phyloP scores from a whole-genome alignment of 1,139 yeast genomes.

The Geotrichum fermentans region DNA sequence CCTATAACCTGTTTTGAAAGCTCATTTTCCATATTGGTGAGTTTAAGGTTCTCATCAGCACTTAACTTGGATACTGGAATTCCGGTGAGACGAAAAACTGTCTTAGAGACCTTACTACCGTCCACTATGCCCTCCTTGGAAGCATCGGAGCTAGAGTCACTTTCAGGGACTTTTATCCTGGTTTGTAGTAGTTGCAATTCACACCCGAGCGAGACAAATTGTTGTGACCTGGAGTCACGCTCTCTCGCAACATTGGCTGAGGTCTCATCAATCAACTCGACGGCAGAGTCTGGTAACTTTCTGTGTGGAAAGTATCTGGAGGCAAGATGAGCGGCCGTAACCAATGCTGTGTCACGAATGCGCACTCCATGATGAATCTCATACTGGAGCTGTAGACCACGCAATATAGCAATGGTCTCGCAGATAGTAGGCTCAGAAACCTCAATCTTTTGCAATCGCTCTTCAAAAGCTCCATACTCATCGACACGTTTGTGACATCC shows the following conservation, averaged over 20 bases:
- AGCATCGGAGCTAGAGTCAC: slow-evolving; percentile 87
- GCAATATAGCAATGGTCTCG: slow-evolving; percentile 89
- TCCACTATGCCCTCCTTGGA: slow-evolving; percentile 85
- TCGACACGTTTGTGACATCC: slow-evolving; percentile 89
- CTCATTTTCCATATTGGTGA: slow-evolving; percentile 88
- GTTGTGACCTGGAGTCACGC: slow-evolving; percentile 95
- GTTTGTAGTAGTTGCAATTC: slow-evolving; percentile 85
- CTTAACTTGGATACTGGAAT: slow-evolving; percentile 91
- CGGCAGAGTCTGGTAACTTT: slow-evolving; percentile 96
- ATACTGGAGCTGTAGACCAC: slow-evolving; percentile 93
- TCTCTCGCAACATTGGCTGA: slow-evolving; percentile 98
- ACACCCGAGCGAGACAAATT: slow-evolving; percentile 86
- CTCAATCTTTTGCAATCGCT: slow-evolving; percentile 94
- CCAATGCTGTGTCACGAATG: slow-evolving; percentile 89
- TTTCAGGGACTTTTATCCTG: slow-evolving; percentile 92
- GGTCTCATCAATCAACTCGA: slow-evolving; percentile 91
- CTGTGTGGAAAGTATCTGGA: slow-evolving; percentile 91
- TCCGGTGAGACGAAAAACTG: slow-evolving; percentile 94
- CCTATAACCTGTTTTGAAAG: slow-evolving; percentile 83
- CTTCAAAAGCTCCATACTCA: slow-evolving; percentile 96
- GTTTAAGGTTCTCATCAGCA: slow-evolving; percentile 88
- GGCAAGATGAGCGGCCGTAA: slow-evolving; percentile 91
- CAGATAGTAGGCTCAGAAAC: slow-evolving; percentile 88
- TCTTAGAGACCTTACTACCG: slow-evolving; percentile 89
- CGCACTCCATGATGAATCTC: slow-evolving; percentile 98